Evolutionary conservation across 345 rosid species (phyloP), one percentile per base, ranked within the genome.

Genomic region (Pugionium cornutum): DNA sequence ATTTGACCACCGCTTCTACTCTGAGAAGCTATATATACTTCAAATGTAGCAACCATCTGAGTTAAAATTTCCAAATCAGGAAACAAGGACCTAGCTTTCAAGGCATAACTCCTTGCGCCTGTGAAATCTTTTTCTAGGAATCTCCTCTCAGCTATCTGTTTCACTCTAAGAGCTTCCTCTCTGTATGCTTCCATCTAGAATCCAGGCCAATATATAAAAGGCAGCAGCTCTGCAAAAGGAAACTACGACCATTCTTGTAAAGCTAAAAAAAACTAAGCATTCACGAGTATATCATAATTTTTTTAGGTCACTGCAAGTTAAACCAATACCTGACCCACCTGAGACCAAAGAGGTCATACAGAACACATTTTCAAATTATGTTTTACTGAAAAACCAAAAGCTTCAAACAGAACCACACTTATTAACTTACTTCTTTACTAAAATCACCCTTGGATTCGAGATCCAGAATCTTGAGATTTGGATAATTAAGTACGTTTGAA

Each of bases 11-110:
- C 82, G 41, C 71, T 60, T 77, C 76, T 82, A 46, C 72, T 69
- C 81, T 84, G 91, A 32, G 98, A 89, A 56, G 97, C 97, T 40
- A 79, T 48, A 61, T 94, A 85, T 60, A 94, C 92, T n/a, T 90
- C 97, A 47, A 85, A 94, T 4, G 97, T 94, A 9, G 90, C 82
- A 55, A 94, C 83, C 97, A 92, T 89, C 73, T 89, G 97, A 62
- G 97, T 79, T 52, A 92, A 80, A 55, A 96, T 96, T 63, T 94
- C 99, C 31, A 88, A 72, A 52, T 77, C 96, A 2, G 99, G 97
- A 75, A 69, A 90, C 51, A 94, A 68, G 0, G 83, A 53, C 75
- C 82, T 88, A 26, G 99, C 97, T 74, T 86, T 86, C 67, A 86
- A 52, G 4, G 99, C 97, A 78, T 84, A 86, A 55, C 64, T 86